Conservation (phyloP, 2,329 filamentous ascomycete species). For the Epichloe coenophiala region DNA sequence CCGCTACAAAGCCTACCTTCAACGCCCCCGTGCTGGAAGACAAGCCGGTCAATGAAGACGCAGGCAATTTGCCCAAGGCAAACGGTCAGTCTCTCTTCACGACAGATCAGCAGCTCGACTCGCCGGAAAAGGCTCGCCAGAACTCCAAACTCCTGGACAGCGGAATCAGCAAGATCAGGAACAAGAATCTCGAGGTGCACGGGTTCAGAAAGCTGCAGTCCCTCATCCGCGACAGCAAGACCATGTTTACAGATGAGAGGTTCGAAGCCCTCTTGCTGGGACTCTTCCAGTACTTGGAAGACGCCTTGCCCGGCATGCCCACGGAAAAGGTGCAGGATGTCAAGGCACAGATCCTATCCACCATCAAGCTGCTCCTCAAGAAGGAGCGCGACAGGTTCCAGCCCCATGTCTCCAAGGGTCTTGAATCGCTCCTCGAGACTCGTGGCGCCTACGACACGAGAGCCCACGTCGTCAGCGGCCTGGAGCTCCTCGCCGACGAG, state of each 20-base stretch:
- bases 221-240: conserved; percentile 53
- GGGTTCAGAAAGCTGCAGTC: conserved; percentile 69
- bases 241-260: conserved; percentile 50
- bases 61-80: conserved; percentile 17
- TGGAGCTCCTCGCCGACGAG: conserved; percentile 62
- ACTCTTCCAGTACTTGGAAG: conserved; percentile 59
- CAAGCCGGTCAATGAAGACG: conserved; percentile 45
- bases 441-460: conserved; percentile 54
- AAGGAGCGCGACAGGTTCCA: conserved; percentile 52
- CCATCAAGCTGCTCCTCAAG: conserved; percentile 59
- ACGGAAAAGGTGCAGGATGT: conserved; percentile 57
- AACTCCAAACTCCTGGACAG: conserved; percentile 54
- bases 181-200: conserved; percentile 62
- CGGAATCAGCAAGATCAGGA: conserved; percentile 59
- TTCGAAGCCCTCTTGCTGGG: conserved; percentile 55
- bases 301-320: conserved; percentile 37
- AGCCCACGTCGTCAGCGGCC: conserved; percentile 58
- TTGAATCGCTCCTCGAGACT: conserved; percentile 53
- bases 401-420: conserved; percentile 52
- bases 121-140: conserved; percentile 39
- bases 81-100: conserved; percentile 10
- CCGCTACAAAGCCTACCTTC: conserved; percentile 31
- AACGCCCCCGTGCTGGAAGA: conserved; percentile 43
- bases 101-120: conserved; percentile 12
- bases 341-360: conserved; percentile 61